Evolutionary conservation across 2,329 filamentous ascomycete species (phyloP).

Genomic region (Sordariomycetes sp.): DNA sequence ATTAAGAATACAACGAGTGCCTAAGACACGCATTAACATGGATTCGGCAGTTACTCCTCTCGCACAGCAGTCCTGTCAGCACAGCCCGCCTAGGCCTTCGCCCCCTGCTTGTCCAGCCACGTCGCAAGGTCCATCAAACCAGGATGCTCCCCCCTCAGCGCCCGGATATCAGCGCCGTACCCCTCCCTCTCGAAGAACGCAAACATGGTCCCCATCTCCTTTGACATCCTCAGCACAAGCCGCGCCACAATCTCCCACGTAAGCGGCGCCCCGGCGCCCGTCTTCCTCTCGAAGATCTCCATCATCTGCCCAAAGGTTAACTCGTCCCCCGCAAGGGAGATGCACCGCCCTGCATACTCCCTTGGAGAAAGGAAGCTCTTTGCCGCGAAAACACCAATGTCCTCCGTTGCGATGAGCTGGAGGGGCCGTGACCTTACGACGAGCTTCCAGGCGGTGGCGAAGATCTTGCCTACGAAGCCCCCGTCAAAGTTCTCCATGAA

Average conservation of each 20-base stretch:
- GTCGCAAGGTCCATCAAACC: constrained; percentile 13
- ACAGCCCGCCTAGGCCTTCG: no score
- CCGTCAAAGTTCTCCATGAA: constrained; percentile 30
- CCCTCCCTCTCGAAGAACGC: constrained; percentile 21
- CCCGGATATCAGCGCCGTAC: constrained; percentile 18
- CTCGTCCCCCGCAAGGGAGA: constrained; percentile 27
- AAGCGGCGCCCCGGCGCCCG: constrained; percentile 14
- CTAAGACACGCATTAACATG: no score
- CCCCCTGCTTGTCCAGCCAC: constrained; percentile 9
- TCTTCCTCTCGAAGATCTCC: constrained; percentile 16
- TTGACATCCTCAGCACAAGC: constrained; percentile 13
- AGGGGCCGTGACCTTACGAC: constrained; percentile 25
- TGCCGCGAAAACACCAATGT: constrained; percentile 33
- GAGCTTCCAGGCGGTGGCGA: constrained; percentile 27
- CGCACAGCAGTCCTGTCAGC: no score
- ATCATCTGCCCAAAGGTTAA: constrained; percentile 17
- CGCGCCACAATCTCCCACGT: constrained; percentile 15
- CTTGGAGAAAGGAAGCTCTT: constrained; percentile 32
- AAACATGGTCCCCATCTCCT: constrained; percentile 22
- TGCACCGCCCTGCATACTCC: constrained; percentile 34
- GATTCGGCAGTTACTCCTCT: no score
- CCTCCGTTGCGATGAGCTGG: constrained; percentile 34
- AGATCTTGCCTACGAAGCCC: constrained; percentile 36
- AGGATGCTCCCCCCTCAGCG: constrained; percentile 13
- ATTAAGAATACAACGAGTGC: no score